These are phyloP conservation scores for Hypomyces perniciosus DNA, from an alignment of 2,329 filamentous ascomycete genomes.

Conservation along the genomic window DNA sequence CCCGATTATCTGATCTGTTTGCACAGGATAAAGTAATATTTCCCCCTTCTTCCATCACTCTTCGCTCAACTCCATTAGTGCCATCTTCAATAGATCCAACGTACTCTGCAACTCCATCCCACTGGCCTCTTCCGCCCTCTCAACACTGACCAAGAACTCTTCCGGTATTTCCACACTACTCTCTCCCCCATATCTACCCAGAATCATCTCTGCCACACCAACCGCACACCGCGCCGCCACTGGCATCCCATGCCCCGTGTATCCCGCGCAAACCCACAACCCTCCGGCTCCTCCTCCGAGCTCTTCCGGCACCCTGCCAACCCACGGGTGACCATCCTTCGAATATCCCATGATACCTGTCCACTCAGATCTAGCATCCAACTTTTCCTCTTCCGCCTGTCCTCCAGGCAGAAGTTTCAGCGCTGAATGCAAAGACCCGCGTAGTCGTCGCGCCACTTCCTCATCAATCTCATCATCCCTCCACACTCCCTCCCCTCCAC, in stretches of 20 bases:
- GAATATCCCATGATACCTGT: constrained; percentile 76
- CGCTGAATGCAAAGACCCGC: constrained; percentile 34
- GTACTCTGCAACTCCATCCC: constrained; percentile 17
- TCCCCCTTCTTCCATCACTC: neutral
- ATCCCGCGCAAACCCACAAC: constrained; percentile 59
- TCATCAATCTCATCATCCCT: constrained; percentile 55
- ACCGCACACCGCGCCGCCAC: constrained; percentile 62
- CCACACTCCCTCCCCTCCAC: constrained; percentile 45
- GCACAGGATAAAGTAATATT: too few species aligned
- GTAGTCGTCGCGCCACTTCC: constrained; percentile 50
- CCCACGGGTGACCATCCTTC: constrained; percentile 62
- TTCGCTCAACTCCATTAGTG: neutral
- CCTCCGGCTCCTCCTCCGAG: constrained; percentile 45
- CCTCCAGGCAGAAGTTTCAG: constrained; percentile 36
- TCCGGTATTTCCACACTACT: constrained; percentile 37
- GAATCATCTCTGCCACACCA: constrained; percentile 56
- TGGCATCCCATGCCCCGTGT: constrained; percentile 73
- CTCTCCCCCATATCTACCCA: constrained; percentile 30
- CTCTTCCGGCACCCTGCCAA: constrained; percentile 56
- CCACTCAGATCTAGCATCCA: constrained; percentile 60
- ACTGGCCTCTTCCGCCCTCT: constrained; percentile 21
- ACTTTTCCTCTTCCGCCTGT: constrained; percentile 34
- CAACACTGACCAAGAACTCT: constrained; percentile 34
- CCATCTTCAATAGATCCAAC: neutral
- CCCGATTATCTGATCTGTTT: too few species aligned